A percentile compares a stretch with the other conserved stretches of the same genome.
phyloP scores from a whole-genome alignment of 345 rosid genomes.

The Mallotus nudiflorus region DNA sequence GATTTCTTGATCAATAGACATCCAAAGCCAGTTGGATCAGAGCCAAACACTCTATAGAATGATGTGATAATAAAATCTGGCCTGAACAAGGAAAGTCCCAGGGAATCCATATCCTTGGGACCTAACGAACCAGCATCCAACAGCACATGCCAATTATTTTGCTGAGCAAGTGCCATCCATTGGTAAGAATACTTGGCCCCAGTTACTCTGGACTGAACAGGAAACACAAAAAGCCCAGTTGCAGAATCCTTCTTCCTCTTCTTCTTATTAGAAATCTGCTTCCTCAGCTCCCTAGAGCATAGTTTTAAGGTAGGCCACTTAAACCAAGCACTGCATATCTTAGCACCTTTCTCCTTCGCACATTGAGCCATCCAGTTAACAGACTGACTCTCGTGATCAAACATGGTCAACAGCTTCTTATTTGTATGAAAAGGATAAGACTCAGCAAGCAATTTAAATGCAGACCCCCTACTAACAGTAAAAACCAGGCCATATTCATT shows the following conservation, averaged over 20 bases:
- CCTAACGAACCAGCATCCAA: slow-evolving; percentile 99
- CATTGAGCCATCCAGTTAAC: slow-evolving; percentile 98
- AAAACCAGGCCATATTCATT: slow-evolving; percentile 97
- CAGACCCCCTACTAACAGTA: slow-evolving; percentile 99
- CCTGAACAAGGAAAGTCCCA: slow-evolving; percentile 91
- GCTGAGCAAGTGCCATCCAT: slow-evolving; percentile 99
- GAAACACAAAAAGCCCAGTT: slow-evolving; percentile 87
- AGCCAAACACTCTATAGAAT: slow-evolving; percentile 93
- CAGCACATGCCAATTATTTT: slow-evolving; percentile 96
- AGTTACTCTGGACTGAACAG: slow-evolving; percentile 94
- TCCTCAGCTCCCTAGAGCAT: slow-evolving; percentile 91
- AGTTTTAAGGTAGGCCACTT: slow-evolving; percentile 98
- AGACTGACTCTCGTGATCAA: slow-evolving; percentile 97
- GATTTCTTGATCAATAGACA: slow-evolving; percentile 97
- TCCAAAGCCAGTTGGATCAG: slow-evolving; percentile 98
- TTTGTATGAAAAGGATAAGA: slow-evolving; percentile 96
- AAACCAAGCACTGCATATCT: slow-evolving; percentile 87
- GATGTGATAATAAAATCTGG: slow-evolving; percentile 97
- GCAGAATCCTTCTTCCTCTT: slow-evolving; percentile 92
- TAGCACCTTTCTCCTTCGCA: slow-evolving; percentile 94
- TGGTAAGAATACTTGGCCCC: slow-evolving; percentile 98
- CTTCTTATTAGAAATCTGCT: slow-evolving; percentile 78
- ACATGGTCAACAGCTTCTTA: slow-evolving; percentile 92
- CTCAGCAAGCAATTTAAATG: slow-evolving; percentile 87
- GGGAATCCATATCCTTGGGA: slow-evolving; percentile 99